Evolutionary conservation across 192 early-diverging fungal genomes (phyloP), one percentile per base, ranked within the genome.

Genomic region (Umbelopsis sp.): DNA sequence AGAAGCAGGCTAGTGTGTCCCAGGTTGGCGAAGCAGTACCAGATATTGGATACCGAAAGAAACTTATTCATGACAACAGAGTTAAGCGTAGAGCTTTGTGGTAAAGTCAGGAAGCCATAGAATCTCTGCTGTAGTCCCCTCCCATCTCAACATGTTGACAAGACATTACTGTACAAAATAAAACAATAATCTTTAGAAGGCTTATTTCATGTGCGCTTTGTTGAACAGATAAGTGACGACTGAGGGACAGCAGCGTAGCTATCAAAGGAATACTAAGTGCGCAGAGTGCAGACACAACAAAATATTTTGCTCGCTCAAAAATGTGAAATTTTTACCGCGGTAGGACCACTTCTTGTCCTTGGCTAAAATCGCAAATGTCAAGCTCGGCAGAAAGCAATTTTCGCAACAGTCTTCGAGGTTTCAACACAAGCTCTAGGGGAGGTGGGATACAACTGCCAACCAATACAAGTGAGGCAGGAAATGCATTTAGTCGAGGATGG

Each of bases 401-500:
- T 67, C 70, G 82, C 43, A 80, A 83, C 65, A 79, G 82, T 21
- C 77, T 83, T 56, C 78, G 81, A 52, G 81, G 80, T 65, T 85
- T 83, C 47, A 81, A 81, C 8, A 69, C 76, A 24, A 71, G 71
- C 11, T 70, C 77, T 9, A 71, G 77, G 41, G 70, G 74, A 26
- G 50, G 72, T 14, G 71, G 74, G 0, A 72, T 68, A 31, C 26
- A 76, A 32, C 76, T 70, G 32, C 76, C 74, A 0, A 69, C 70
- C 12, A 65, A 43, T 25, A 62, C 32, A 4, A 53, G 54, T 32
- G 32, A 49, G 9, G 45, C 21, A 22, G 54, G 44, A 43, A 47
- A 36, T 32, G 65, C 45, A 21, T 7, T 49, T 21, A 68, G 49
- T 21, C 29, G 56, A 45, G 32, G 72, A 4, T 71, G 72, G 59